Conservation (phyloP, 768 basidiomycete species). For the Cystobasidium tubakii region DNA sequence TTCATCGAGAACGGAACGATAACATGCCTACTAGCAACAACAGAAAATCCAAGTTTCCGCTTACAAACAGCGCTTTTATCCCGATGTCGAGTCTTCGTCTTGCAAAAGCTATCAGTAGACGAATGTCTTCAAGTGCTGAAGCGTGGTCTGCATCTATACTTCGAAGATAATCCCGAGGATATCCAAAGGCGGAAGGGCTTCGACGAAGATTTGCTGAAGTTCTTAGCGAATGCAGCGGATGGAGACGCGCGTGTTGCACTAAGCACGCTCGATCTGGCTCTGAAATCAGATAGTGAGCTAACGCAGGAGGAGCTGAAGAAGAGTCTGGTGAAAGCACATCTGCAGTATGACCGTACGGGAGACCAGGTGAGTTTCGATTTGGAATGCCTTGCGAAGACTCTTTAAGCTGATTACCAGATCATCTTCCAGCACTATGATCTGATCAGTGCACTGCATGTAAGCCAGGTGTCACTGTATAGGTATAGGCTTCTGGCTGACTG, state of each 20-base stretch:
- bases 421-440: conserved; percentile 44
- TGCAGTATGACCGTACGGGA: conserved; percentile 64
- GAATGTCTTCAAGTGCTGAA: conserved; percentile 60
- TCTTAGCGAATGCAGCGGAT: conserved; percentile 44
- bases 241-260: conserved; percentile 57
- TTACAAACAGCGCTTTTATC: conserved; percentile 42
- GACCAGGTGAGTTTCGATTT: conserved; percentile 52
- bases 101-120: conserved; percentile 62
- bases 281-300: conserved; percentile 49
- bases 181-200: not conserved
- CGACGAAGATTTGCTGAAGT: conserved; percentile 33
- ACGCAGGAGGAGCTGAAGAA: conserved; percentile 57
- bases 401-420: not conserved
- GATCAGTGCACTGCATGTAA: conserved; percentile 35
- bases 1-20: conserved; percentile 72
- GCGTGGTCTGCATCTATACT: conserved; percentile 52
- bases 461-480: too few species aligned
- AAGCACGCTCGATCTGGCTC: conserved; percentile 66
- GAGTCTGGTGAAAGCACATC: conserved; percentile 58
- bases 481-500: too few species aligned
- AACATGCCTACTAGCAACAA: conserved; percentile 64
- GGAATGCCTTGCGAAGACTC: not conserved
- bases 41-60: conserved; percentile 78
- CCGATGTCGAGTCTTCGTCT: conserved; percentile 61
- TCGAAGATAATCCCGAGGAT: conserved; percentile 1